phyloP scores from a whole-genome alignment of 2,329 filamentous ascomycete species.

The Bipolaris sorokiniana region DNA sequence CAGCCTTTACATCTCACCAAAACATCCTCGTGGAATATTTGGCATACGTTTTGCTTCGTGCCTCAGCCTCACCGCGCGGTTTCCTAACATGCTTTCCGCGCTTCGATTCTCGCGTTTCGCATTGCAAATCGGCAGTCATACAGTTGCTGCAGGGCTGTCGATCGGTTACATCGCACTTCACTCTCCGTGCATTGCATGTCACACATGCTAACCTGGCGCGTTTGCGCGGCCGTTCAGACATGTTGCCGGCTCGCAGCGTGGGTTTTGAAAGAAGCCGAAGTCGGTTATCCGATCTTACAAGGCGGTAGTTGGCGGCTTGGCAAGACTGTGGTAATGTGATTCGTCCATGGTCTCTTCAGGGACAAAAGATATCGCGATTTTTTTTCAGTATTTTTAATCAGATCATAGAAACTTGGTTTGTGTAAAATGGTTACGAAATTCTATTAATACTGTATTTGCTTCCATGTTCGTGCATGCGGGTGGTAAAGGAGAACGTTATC shows the following conservation, averaged over 20 bases:
- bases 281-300: slow-evolving; percentile 30
- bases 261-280: slow-evolving; percentile 27
- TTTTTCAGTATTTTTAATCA: neutral
- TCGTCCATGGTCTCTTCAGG: neutral
- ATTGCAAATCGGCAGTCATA: slow-evolving; percentile 44
- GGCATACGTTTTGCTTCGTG: slow-evolving; percentile 27
- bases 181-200: slow-evolving; percentile 54
- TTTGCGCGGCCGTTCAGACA: slow-evolving; percentile 32
- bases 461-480: neutral
- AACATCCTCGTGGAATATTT: too few relatives aligned
- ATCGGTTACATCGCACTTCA: slow-evolving; percentile 56
- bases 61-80: slow-evolving; percentile 26
- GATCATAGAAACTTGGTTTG: too few relatives aligned
- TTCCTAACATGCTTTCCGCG: slow-evolving; percentile 51
- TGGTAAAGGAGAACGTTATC: slow-evolving; percentile 13
- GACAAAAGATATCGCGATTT: too few relatives aligned
- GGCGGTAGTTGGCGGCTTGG: slow-evolving; percentile 18
- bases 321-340: neutral
- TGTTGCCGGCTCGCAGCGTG: slow-evolving; percentile 17
- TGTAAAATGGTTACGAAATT: too few relatives aligned
- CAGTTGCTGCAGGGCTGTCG: slow-evolving; percentile 54
- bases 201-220: slow-evolving; percentile 54
- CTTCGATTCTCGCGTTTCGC: slow-evolving; percentile 52
- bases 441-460: neutral
- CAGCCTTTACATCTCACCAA: neutral